These are phyloP conservation scores for Fusarium nelsonii DNA, from an alignment of 2,329 filamentous ascomycete genomes.

Conservation along the genomic window DNA sequence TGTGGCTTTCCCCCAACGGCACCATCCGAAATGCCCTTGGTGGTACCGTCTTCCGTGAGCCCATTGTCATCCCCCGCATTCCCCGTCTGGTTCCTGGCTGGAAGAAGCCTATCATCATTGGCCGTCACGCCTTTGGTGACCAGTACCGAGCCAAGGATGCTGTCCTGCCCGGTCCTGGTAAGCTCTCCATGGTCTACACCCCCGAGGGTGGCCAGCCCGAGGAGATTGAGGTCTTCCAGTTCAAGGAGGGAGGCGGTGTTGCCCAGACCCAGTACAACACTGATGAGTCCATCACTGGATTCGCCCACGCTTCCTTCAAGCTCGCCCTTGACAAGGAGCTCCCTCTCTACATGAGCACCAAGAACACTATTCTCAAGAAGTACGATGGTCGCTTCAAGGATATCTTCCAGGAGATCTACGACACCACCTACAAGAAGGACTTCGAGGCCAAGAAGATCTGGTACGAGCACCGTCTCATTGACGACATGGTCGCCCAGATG, in stretches of 20 bases:
- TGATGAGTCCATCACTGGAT: slow-evolving; percentile 92
- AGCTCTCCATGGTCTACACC: slow-evolving; percentile 94
- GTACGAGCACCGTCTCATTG: slow-evolving; percentile 99
- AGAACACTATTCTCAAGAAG: slow-evolving; percentile 99
- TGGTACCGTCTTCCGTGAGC: slow-evolving; percentile 98
- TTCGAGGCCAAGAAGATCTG: slow-evolving; percentile 95
- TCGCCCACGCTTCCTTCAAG: slow-evolving; percentile 97
- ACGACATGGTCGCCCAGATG: slow-evolving; percentile 99
- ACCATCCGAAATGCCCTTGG: slow-evolving; percentile 82
- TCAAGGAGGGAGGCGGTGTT: slow-evolving; percentile 86
- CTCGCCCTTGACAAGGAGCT: slow-evolving; percentile 87
- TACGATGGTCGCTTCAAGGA: slow-evolving; percentile 99
- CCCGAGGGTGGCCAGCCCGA: slow-evolving; percentile 85
- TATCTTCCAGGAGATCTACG: slow-evolving; percentile 98
- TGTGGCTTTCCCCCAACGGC: slow-evolving; percentile 99
- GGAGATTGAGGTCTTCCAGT: slow-evolving; percentile 90
- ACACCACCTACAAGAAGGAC: slow-evolving; percentile 84
- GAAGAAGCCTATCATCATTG: slow-evolving; percentile 99
- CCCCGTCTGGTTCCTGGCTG: slow-evolving; percentile 95
- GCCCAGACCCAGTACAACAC: slow-evolving; percentile 99
- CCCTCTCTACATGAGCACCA: slow-evolving; percentile 99
- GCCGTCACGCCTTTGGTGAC: slow-evolving; percentile 97
- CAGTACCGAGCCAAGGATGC: slow-evolving; percentile 97
- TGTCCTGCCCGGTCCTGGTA: slow-evolving; percentile 85
- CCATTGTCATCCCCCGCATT: slow-evolving; percentile 94